Base-by-base conservation (phyloP, 169 alveolate species). In the Plasmodium inui region DNA sequence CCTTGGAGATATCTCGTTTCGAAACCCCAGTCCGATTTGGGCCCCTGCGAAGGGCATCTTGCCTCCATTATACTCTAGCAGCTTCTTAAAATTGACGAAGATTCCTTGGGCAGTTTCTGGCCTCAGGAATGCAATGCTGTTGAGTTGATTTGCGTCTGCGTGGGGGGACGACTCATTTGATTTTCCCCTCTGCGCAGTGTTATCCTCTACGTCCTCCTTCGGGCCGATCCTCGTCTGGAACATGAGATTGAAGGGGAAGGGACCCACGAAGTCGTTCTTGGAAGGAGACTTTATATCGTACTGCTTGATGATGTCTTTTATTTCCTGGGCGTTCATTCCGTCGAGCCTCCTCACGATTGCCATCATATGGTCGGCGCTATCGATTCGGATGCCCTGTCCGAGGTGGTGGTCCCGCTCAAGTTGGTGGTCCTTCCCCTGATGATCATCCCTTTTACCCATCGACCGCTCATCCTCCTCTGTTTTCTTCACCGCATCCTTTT, bases 61-160 rank as follows among this genome's bases (percentile, higher is more conserved):
- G 17, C 98, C 99, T n/a, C 99, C 98, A 92, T 98, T 98, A 84
- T 96, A 98, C 83, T 99, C 99, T 14, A 98, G 95, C 41, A 98
- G 96, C 82, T 99, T 95, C 57, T 95, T 96, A 96, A 98, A 99
- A 95, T 99, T 99, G 28, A 99, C 99, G 95, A 99, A 99, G 53
- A 98, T 99, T 30, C 99, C 99, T 95, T 99, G 99, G 1, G 99
- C 99, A 0, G 99, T 99, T 93, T 99, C 99, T 2, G 99, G 99
- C 44, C 99, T 97, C 71, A 99, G 88, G 92, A 80, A 99, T 6
- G 99, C 99, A 39, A 95, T 92, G 5, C 86, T 84, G 53, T 94
- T 91, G 3, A 73, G 19, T 8, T 50, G 26, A 2, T 30, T 92
- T 2, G 71, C 83, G 7, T 14, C 76, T 22, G 82, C 3, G 0